These are phyloP conservation scores for Rubroshorea leprosula DNA, from an alignment of 345 rosid genomes.

Conservation along the genomic window DNA sequence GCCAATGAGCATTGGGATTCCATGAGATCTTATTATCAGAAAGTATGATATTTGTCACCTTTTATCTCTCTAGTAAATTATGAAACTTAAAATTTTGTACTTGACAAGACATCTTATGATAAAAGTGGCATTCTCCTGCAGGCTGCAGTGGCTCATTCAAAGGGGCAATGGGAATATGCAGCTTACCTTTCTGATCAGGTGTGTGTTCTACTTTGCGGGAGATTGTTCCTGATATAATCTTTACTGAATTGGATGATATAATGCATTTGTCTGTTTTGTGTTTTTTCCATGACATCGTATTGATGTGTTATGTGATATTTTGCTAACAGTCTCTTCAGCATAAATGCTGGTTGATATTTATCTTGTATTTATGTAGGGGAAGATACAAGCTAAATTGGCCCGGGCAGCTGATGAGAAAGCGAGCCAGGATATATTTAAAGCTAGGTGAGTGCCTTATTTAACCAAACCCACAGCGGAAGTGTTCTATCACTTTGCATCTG, in stretches of 20 bases:
- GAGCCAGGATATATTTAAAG: conserved; percentile 74
- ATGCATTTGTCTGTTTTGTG: too few species aligned
- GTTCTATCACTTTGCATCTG: background rate
- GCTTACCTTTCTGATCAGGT: conserved; percentile 88
- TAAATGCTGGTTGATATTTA: conserved; percentile 12
- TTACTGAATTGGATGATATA: too few species aligned
- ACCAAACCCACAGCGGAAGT: too few species aligned
- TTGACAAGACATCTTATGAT: background rate
- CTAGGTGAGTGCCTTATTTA: conserved; percentile 45
- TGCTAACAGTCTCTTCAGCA: background rate
- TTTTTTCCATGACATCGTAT: conserved; percentile 3
- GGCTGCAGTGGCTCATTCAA: conserved; percentile 84
- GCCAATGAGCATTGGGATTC: conserved; percentile 72
- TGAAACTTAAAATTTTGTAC: conserved; percentile 1
- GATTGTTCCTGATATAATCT: background rate
- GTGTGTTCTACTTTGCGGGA: conserved; percentile 8
- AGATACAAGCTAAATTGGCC: conserved; percentile 45
- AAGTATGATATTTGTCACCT: conserved; percentile 32
- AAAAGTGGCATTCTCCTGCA: conserved; percentile 23
- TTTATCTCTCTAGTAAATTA: background rate
- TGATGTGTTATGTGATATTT: conserved; percentile 1
- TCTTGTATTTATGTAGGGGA: conserved; percentile 45
- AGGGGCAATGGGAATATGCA: conserved; percentile 55
- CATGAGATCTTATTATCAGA: conserved; percentile 51
- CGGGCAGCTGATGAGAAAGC: conserved; percentile 78